Conservation (phyloP, 2,329 filamentous ascomycete species). For the Diaporthe vexans region DNA sequence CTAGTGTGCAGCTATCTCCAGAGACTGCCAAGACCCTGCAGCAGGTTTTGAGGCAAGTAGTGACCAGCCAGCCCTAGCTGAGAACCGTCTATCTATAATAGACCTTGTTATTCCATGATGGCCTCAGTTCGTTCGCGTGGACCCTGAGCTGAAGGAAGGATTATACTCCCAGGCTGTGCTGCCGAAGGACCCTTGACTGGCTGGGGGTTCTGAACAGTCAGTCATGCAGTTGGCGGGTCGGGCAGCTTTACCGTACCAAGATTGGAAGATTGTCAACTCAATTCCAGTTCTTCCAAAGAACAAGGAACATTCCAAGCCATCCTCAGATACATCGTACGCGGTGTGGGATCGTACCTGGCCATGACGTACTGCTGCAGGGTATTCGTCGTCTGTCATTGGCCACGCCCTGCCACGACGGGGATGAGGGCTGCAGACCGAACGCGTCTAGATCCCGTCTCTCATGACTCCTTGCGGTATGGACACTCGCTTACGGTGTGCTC, state of each 20-base stretch:
- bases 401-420: neutral
- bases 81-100: neutral
- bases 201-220: too few species aligned
- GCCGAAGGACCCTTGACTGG: neutral
- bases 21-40: neutral
- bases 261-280: too few species aligned
- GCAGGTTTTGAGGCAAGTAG: neutral
- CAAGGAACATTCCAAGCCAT: neutral
- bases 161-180: neutral
- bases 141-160: constrained; percentile 1
- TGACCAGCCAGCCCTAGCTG: neutral
- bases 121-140: neutral
- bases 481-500: too few species aligned
- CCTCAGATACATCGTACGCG: neutral
- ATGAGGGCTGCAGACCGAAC: neutral
- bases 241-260: neutral
- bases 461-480: neutral
- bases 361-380: constrained; percentile 29
- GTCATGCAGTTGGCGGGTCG: neutral
- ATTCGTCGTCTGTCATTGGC: constrained; percentile 5
- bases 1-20: neutral
- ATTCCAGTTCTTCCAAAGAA: neutral
- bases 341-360: constrained; percentile 26
- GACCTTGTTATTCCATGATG: neutral
- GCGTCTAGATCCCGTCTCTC: constrained; percentile 10